Conservation (phyloP, 768 basidiomycete species). For the Crepidotus variabilis region DNA sequence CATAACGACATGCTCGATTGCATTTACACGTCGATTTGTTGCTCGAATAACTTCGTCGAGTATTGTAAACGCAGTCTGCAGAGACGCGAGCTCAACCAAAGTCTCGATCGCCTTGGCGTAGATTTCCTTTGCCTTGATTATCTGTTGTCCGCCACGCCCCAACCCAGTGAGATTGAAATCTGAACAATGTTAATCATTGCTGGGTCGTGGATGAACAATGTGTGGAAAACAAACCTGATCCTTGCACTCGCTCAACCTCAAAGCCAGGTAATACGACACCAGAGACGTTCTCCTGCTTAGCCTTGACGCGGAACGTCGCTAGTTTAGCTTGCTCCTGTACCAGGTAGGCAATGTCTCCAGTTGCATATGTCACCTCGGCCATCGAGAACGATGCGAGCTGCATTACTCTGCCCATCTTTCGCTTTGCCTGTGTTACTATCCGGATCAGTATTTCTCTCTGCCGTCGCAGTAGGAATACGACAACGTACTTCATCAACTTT, state of each 20-base stretch:
- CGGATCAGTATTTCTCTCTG: conserved; percentile 16
- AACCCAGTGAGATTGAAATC: conserved; percentile 98
- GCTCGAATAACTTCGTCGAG: conserved; percentile 98
- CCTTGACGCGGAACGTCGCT: conserved; percentile 89
- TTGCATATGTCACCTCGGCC: conserved; percentile 97
- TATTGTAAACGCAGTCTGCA: conserved; percentile 97
- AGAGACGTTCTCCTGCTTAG: conserved; percentile 96
- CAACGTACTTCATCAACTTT: conserved; percentile 92
- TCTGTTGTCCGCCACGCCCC: conserved; percentile 94
- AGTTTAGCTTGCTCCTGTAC: conserved; percentile 94
- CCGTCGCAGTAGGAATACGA: background rate
- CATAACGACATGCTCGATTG: conserved; percentile 96
- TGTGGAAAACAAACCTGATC: conserved; percentile 57
- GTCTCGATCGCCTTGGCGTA: conserved; percentile 98
- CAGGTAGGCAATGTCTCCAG: conserved; percentile 95
- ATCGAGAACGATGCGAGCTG: conserved; percentile 98
- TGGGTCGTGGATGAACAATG: background rate
- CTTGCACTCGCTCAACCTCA: conserved; percentile 82
- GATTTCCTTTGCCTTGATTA: conserved; percentile 91
- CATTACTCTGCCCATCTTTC: conserved; percentile 99
- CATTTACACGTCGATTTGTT: conserved; percentile 98
- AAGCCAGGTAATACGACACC: conserved; percentile 96
- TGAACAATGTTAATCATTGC: conserved; percentile 22
- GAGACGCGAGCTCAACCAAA: conserved; percentile 91
- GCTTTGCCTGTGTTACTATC: conserved; percentile 71